Conservation (phyloP, 164 flowering plant genomes). For the Dillenia suffruticosa region DNA sequence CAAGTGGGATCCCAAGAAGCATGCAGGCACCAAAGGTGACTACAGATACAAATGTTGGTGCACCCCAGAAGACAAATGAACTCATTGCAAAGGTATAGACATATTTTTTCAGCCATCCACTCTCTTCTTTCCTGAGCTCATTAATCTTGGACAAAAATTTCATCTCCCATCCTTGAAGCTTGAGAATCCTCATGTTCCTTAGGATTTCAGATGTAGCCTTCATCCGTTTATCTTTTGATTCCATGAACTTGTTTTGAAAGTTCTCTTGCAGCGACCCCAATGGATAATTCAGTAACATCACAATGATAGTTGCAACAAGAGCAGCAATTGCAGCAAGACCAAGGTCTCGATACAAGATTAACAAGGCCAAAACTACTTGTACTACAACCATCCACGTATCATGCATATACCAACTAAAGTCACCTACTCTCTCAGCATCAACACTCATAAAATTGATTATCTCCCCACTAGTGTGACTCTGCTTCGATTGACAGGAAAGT, state of each 20-base stretch:
- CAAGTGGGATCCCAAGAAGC: conserved; percentile 55
- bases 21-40: conserved; percentile 55
- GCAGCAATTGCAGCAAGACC: conserved; percentile 61
- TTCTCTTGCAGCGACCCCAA: conserved; percentile 44
- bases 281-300: conserved; percentile 61
- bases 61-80: conserved; percentile 52
- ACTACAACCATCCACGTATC: conserved; percentile 61
- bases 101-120: conserved; percentile 51
- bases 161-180: conserved; percentile 83
- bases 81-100: conserved; percentile 36
- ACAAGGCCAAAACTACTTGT: conserved; percentile 52
- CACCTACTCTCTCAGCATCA: conserved; percentile 67
- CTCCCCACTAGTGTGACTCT: conserved; percentile 60
- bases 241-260: conserved; percentile 55
- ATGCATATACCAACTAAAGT: conserved; percentile 59
- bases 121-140: conserved; percentile 49
- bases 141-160: conserved; percentile 53
- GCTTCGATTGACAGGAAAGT: conserved; percentile 59
- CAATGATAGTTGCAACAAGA: conserved; percentile 40
- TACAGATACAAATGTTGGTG: conserved; percentile 65
- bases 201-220: conserved; percentile 62
- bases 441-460: conserved; percentile 71
- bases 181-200: conserved; percentile 79
- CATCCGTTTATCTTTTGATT: conserved; percentile 70
- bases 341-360: conserved; percentile 56